Evolutionary conservation across 2,329 filamentous ascomycete genomes (phyloP).

Genomic region (Xylaria sp.): DNA sequence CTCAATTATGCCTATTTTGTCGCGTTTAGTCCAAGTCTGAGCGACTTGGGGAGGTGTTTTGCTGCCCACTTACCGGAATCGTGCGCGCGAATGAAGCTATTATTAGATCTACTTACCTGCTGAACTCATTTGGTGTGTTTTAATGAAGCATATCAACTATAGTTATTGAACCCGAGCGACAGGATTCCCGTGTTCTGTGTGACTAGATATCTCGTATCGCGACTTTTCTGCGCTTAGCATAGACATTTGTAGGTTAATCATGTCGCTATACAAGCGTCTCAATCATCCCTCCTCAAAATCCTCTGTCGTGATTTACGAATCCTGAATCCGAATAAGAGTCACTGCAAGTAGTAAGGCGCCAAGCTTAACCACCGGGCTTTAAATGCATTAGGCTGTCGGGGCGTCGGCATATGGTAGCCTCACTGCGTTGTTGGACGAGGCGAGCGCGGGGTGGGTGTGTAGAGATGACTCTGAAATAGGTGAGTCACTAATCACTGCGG

Average conservation of each 20-base stretch:
- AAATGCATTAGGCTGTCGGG: constrained; percentile 34
- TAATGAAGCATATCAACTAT: too few relatives aligned
- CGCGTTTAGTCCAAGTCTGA: background rate
- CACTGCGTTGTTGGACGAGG: background rate
- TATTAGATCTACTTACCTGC: too few relatives aligned
- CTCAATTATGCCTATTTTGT: constrained; percentile 2
- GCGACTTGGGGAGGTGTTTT: too few relatives aligned
- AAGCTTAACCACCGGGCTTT: too few relatives aligned
- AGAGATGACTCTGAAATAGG: constrained; percentile 22
- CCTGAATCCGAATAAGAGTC: background rate
- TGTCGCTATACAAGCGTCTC: background rate
- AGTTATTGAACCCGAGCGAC: too few relatives aligned
- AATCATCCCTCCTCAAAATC: background rate
- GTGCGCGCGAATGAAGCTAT: background rate
- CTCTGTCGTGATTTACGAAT: constrained; percentile 37
- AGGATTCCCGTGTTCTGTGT: too few relatives aligned
- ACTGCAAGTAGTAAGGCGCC: background rate
- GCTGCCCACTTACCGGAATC: background rate
- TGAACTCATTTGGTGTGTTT: too few relatives aligned
- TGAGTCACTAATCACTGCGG: constrained; percentile 16
- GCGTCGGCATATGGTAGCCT: background rate
- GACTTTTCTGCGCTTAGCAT: too few relatives aligned
- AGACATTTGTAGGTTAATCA: too few relatives aligned
- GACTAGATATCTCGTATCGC: too few relatives aligned
- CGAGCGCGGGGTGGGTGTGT: background rate